Conservation (phyloP, 2,329 filamentous ascomycete genomes). For the Clarireedia sp. region DNA sequence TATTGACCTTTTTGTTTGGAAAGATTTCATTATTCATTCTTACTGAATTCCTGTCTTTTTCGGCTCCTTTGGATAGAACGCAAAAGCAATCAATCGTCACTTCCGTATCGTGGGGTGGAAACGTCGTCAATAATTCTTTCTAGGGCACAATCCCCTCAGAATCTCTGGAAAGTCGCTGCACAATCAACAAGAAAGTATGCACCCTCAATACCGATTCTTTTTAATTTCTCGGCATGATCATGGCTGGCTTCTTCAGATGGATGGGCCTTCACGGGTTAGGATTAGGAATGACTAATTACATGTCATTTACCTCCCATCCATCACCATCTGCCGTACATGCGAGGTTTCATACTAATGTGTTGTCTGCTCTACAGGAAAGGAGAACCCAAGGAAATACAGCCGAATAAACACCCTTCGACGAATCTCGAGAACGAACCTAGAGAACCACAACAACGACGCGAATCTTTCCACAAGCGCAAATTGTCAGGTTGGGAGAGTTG, state of each 20-base stretch:
- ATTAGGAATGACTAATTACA: conserved; percentile 9
- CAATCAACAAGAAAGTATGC: conserved; percentile 5
- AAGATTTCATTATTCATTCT: not conserved
- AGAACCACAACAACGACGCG: not conserved
- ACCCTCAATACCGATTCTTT: not conserved
- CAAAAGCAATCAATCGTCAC: not conserved
- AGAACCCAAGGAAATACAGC: not conserved
- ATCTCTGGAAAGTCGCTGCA: not conserved
- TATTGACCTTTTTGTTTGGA: not conserved
- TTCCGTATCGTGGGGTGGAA: not conserved
- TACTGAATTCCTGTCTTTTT: not conserved
- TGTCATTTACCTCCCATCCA: conserved; percentile 6
- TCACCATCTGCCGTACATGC: conserved; percentile 1
- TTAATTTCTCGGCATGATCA: not conserved
- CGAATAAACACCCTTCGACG: not conserved
- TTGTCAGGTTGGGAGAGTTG: conserved; percentile 6
- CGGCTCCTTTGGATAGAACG: not conserved
- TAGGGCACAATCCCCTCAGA: not conserved
- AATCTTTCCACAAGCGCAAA: not conserved
- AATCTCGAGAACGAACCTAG: not conserved
- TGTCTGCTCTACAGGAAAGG: conserved; percentile 6
- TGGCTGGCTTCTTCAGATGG: conserved; percentile 3
- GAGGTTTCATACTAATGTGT: conserved; percentile 5
- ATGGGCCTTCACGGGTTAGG: conserved; percentile 2
- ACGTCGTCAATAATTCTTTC: not conserved